phyloP scores from a whole-genome alignment of 2,329 filamentous ascomycete species.

The Colletotrichum tofieldiae region DNA sequence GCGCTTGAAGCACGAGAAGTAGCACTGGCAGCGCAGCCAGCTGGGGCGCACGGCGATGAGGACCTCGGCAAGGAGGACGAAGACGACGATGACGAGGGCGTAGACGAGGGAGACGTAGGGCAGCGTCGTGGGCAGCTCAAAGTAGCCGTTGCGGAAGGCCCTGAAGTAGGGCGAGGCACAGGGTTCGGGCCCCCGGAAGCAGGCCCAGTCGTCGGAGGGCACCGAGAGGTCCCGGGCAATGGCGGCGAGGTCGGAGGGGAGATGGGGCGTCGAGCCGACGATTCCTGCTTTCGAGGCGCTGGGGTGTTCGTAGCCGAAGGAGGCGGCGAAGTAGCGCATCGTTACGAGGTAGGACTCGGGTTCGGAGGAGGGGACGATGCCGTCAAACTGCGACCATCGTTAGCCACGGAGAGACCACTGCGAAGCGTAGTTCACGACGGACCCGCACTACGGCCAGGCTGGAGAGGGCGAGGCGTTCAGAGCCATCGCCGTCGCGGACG shows the following conservation, averaged over 20 bases:
- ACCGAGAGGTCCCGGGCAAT: conserved; percentile 28
- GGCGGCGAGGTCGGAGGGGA: conserved; percentile 32
- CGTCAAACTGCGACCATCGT: conserved; percentile 28
- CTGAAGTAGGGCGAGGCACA: conserved; percentile 39
- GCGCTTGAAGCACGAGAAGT: conserved; percentile 36
- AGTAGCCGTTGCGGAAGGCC: conserved; percentile 19
- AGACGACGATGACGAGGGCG: not conserved
- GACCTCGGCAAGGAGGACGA: conserved; percentile 10
- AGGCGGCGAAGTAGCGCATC: conserved; percentile 37
- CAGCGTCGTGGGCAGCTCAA: not conserved
- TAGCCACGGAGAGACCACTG: not conserved
- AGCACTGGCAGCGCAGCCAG: conserved; percentile 39
- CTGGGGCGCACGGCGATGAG: conserved; percentile 30
- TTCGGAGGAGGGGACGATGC: conserved; percentile 28
- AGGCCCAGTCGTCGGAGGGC: conserved; percentile 36
- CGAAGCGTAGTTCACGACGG: not conserved
- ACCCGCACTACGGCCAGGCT: conserved; percentile 30
- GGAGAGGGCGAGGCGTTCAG: conserved; percentile 23
- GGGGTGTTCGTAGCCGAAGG: conserved; percentile 42
- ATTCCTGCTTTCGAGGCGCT: conserved; percentile 19
- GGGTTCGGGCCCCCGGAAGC: conserved; percentile 15
- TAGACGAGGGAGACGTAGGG: conserved; percentile 1
- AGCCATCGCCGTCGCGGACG: not conserved
- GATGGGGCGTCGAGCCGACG: conserved; percentile 17
- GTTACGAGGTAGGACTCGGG: conserved; percentile 32